phyloP scores from a whole-genome alignment of 2,329 filamentous ascomycete species.

The Aspergillus sp. region DNA sequence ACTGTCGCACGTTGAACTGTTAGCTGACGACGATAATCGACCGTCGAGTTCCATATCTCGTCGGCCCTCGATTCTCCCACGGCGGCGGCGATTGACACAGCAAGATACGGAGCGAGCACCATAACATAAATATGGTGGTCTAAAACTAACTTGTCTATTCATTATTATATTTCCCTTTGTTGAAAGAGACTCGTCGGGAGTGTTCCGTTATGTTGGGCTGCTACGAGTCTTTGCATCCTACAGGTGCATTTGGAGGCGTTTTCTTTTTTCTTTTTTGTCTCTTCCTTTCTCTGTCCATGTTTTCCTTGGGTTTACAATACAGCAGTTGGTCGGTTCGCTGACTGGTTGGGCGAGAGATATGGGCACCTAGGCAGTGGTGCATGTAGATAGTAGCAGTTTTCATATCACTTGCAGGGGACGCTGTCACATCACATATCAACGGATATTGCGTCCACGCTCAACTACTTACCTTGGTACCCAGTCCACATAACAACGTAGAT shows the following conservation, averaged over 20 bases:
- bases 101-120: slow-evolving; percentile 40
- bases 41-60: slow-evolving; percentile 33
- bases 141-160: not conserved
- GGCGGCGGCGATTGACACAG: slow-evolving; percentile 38
- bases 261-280: slow-evolving; percentile 11
- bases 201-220: not conserved
- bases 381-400: slow-evolving; percentile 14
- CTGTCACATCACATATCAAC: not conserved
- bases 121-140: slow-evolving; percentile 12
- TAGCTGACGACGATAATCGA: slow-evolving; percentile 39
- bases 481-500: not conserved
- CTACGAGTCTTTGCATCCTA: slow-evolving; percentile 23
- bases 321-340: not conserved
- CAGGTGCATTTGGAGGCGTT: slow-evolving; percentile 20
- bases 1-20: slow-evolving; percentile 36
- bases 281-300: slow-evolving; percentile 3
- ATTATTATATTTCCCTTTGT: slow-evolving; percentile 4
- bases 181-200: not conserved
- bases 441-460: not conserved
- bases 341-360: slow-evolving; percentile 1
- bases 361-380: not conserved
- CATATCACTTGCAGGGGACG: not conserved
- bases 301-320: slow-evolving; percentile 6
- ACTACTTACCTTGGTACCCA: not conserved
- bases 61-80: slow-evolving; percentile 36